These are phyloP conservation scores for Tuber magnatum DNA, from an alignment of 495 filamentous ascomycete species.

Conservation along the genomic window DNA sequence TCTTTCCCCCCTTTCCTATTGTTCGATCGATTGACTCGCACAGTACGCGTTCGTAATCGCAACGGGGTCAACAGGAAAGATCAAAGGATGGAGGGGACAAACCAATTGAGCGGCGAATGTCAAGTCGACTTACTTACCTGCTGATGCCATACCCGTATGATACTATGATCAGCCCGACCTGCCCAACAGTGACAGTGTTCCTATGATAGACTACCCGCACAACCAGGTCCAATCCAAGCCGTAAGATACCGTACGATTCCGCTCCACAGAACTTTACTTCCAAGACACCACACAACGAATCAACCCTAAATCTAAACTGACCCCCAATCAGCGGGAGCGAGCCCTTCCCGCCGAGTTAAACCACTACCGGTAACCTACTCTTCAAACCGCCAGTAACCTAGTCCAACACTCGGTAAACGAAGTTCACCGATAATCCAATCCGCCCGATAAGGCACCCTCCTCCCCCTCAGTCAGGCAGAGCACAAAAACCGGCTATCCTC, in stretches of 20 bases:
- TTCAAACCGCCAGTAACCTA: neutral
- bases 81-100: neutral
- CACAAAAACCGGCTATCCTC: neutral
- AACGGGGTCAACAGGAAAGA: neutral
- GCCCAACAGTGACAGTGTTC: neutral
- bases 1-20: conserved; percentile 6
- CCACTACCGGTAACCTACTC: neutral
- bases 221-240: neutral
- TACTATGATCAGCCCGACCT: neutral
- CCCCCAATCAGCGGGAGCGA: neutral
- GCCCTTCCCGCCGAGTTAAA: neutral
- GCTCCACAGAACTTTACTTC: neutral
- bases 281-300: neutral
- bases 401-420: neutral
- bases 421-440: neutral
- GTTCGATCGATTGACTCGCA: conserved; percentile 4
- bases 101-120: neutral
- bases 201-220: neutral
- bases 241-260: neutral
- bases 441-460: neutral
- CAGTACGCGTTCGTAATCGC: neutral
- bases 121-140: neutral
- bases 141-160: neutral
- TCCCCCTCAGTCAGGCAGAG: neutral
- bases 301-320: neutral